A percentile compares a stretch with the other conserved stretches of the same genome.
phyloP scores from a whole-genome alignment of 2,329 filamentous ascomycete species.

The Phialocephala subalpina region DNA sequence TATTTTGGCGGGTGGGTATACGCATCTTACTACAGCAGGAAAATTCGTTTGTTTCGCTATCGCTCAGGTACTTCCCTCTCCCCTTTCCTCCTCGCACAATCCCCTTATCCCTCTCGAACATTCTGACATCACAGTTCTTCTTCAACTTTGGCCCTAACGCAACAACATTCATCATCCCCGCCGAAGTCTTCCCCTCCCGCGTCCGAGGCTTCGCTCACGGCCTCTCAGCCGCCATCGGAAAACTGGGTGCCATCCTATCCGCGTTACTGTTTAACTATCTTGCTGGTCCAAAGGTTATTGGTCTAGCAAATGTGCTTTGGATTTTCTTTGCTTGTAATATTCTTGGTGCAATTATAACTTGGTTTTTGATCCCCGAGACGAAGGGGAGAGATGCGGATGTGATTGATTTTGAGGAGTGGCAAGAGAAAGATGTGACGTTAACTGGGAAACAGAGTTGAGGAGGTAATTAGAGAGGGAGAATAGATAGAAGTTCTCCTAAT shows the following conservation, averaged over 20 bases:
- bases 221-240: constrained; percentile 44
- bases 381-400: constrained; percentile 37
- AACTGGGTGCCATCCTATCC: constrained; percentile 41
- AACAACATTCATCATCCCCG: constrained; percentile 45
- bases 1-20: constrained; percentile 53
- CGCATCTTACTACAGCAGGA: constrained; percentile 12
- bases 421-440: constrained; percentile 3
- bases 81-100: neutral
- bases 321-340: constrained; percentile 41
- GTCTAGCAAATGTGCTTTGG: constrained; percentile 33
- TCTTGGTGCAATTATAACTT: constrained; percentile 36
- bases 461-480: too few relatives aligned
- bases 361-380: constrained; percentile 40
- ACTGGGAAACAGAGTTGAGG: neutral
- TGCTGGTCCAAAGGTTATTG: constrained; percentile 50
- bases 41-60: constrained; percentile 50
- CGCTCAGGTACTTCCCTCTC: constrained; percentile 57
- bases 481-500: too few relatives aligned
- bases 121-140: constrained; percentile 70
- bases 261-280: constrained; percentile 61
- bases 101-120: too few relatives aligned
- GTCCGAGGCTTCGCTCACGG: constrained; percentile 43
- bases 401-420: constrained; percentile 35
- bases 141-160: constrained; percentile 62
- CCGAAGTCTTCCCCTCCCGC: constrained; percentile 45